phyloP scores from a whole-genome alignment of 2,329 filamentous ascomycete genomes.

The Hortaea werneckii region DNA sequence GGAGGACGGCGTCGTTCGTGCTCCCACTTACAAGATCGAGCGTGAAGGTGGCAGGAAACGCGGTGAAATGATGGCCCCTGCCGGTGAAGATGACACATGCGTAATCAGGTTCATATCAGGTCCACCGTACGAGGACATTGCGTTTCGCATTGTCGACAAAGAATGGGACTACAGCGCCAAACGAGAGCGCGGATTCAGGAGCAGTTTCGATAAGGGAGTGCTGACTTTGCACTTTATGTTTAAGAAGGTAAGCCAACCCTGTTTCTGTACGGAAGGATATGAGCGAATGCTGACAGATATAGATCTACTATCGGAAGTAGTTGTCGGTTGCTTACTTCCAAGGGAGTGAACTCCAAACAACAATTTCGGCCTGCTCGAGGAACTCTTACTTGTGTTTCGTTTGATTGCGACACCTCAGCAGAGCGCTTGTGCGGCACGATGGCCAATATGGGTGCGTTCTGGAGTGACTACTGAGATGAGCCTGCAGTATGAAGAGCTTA shows the following conservation, averaged over 20 bases:
- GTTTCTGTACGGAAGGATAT: neutral
- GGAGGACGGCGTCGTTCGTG: slow-evolving; percentile 53
- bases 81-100: slow-evolving; percentile 94
- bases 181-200: slow-evolving; percentile 85
- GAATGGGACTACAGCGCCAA: slow-evolving; percentile 99
- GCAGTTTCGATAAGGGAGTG: slow-evolving; percentile 79
- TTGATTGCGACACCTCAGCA: too few relatives aligned
- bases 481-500: too few relatives aligned
- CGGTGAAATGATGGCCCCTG: slow-evolving; percentile 84
- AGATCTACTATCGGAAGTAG: neutral
- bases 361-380: too few relatives aligned
- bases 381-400: too few relatives aligned
- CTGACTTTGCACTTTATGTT: slow-evolving; percentile 95
- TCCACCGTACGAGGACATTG: slow-evolving; percentile 91
- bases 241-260: slow-evolving; percentile 49
- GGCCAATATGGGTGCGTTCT: too few relatives aligned
- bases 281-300: neutral
- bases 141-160: slow-evolving; percentile 93
- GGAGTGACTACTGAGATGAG: too few relatives aligned
- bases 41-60: slow-evolving; percentile 81
- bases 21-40: slow-evolving; percentile 91
- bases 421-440: too few relatives aligned
- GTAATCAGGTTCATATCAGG: slow-evolving; percentile 92
- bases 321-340: neutral
- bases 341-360: too few relatives aligned